phyloP scores from a whole-genome alignment of 805 yeast species.

The Starmerella riodocensis region DNA sequence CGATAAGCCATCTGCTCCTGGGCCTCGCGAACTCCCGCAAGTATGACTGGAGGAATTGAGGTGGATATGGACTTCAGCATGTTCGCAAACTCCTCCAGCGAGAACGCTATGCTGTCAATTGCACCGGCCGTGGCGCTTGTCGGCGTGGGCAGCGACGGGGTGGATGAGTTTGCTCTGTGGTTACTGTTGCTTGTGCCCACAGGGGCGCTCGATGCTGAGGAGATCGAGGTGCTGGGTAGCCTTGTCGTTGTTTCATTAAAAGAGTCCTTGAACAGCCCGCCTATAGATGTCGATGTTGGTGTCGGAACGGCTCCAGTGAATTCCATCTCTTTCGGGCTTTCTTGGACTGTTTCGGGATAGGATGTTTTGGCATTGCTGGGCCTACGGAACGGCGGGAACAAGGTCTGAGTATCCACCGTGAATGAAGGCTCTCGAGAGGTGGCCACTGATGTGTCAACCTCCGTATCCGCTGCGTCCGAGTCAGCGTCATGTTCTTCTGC shows the following conservation, averaged over 20 bases:
- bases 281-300: neutral
- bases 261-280: constrained; percentile 8
- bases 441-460: neutral
- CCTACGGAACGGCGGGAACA: too few species aligned
- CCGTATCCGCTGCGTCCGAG: constrained; percentile 2
- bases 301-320: neutral
- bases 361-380: too few species aligned
- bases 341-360: neutral
- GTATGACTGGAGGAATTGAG: constrained; percentile 1
- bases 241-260: constrained; percentile 2
- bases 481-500: constrained; percentile 13
- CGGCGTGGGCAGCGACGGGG: constrained; percentile 1
- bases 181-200: neutral
- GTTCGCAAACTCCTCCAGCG: constrained; percentile 1
- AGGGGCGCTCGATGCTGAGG: too few species aligned
- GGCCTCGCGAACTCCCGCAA: neutral
- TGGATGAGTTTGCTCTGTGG: neutral
- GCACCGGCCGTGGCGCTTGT: neutral
- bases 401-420: too few species aligned
- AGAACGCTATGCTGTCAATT: constrained; percentile 4
- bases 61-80: neutral
- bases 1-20: neutral
- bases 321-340: neutral
- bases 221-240: too few species aligned
- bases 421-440: neutral